These are phyloP conservation scores for Pyrenochaeta sp. DNA, from an alignment of 2,329 filamentous ascomycete species.

Conservation along the genomic window DNA sequence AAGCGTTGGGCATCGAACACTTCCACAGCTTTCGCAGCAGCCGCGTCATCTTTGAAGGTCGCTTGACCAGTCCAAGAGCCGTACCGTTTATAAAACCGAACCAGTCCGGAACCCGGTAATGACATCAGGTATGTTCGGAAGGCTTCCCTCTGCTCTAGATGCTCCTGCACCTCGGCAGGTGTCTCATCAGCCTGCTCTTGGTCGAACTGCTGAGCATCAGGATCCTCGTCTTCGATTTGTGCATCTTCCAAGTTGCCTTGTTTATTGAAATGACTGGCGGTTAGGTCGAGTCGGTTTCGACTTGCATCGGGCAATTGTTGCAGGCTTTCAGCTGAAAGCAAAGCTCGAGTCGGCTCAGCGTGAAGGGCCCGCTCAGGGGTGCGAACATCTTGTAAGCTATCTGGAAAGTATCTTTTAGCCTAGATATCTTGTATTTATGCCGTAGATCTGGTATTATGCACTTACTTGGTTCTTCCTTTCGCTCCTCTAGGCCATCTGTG, in stretches of 20 bases:
- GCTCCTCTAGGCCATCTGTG: conserved; percentile 8
- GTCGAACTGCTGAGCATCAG: not conserved
- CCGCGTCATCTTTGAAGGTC: conserved; percentile 22
- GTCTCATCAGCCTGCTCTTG: conserved; percentile 11
- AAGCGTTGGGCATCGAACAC: conserved; percentile 24
- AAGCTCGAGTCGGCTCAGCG: not conserved
- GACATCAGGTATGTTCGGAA: conserved; percentile 30
- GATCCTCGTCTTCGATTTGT: conserved; percentile 2
- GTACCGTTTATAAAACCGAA: conserved; percentile 31
- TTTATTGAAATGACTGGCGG: conserved; percentile 9
- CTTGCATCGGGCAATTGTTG: conserved; percentile 36
- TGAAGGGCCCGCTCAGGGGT: not conserved
- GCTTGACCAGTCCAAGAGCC: conserved; percentile 32
- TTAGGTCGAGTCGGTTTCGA: conserved; percentile 28
- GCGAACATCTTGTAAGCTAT: not conserved
- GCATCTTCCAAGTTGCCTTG: conserved; percentile 8
- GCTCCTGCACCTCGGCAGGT: conserved; percentile 19
- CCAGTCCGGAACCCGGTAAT: conserved; percentile 25
- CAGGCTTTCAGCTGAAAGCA: conserved; percentile 36
- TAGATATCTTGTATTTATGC: not conserved
- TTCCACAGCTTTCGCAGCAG: conserved; percentile 22
- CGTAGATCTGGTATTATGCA: not conserved
- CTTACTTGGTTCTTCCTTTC: not conserved
- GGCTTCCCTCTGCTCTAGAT: conserved; percentile 19
- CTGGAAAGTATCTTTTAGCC: not conserved